Percentiles rank a stretch among this genome's conserved stretches.
These are phyloP conservation scores for Actinidia polygama DNA, from an alignment of 179 eudicot species.

Conservation along the genomic window DNA sequence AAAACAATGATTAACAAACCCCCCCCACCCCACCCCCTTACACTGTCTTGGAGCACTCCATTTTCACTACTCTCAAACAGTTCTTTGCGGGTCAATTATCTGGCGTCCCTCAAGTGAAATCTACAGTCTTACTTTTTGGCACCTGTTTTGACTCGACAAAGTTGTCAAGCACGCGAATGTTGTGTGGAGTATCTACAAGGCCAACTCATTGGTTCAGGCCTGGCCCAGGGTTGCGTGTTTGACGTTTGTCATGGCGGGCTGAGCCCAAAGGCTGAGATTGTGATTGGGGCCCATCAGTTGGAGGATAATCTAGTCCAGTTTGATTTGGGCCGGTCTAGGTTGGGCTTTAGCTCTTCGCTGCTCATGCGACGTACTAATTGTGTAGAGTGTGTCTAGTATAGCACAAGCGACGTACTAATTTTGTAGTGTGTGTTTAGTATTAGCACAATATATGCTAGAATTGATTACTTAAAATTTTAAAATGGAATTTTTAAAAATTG, in stretches of 20 bases:
- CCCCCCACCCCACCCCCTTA: slow-evolving; percentile 39
- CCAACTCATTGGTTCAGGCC: slow-evolving; percentile 40
- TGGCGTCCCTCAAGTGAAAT: slow-evolving; percentile 19
- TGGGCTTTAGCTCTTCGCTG: slow-evolving; percentile 47
- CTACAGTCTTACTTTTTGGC: not conserved
- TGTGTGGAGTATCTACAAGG: slow-evolving; percentile 40
- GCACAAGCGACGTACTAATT: too few relatives aligned
- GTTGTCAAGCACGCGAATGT: slow-evolving; percentile 30
- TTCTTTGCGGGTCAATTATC: slow-evolving; percentile 16
- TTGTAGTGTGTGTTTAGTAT: too few relatives aligned
- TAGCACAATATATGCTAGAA: too few relatives aligned
- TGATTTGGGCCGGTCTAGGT: slow-evolving; percentile 39
- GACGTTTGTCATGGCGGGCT: slow-evolving; percentile 45
- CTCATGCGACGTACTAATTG: slow-evolving; percentile 35
- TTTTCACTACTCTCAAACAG: slow-evolving; percentile 13
- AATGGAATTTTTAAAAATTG: too few relatives aligned
- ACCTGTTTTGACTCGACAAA: not conserved
- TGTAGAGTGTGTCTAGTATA: too few relatives aligned
- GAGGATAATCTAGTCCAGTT: slow-evolving; percentile 56
- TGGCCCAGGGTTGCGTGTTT: slow-evolving; percentile 32
- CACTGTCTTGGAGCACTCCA: slow-evolving; percentile 28
- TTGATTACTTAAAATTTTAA: too few relatives aligned
- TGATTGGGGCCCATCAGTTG: slow-evolving; percentile 53
- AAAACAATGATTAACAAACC: slow-evolving; percentile 24
- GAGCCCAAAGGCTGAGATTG: slow-evolving; percentile 33